phyloP scores from a whole-genome alignment of 1,284 basidiomycete species.

The Cryptococcus wingfieldii region DNA sequence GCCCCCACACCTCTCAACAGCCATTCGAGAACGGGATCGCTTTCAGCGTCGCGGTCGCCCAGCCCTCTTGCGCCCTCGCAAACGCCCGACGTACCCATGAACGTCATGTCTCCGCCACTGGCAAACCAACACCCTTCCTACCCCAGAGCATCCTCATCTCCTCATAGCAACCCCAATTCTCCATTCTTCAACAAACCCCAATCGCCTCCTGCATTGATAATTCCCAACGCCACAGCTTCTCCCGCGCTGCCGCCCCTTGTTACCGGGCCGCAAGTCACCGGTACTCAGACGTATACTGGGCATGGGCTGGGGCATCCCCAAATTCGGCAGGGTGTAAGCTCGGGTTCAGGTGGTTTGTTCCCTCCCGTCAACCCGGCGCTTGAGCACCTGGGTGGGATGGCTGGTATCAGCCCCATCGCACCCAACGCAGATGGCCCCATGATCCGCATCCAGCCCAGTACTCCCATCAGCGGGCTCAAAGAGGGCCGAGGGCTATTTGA shows the following conservation, averaged over 20 bases:
- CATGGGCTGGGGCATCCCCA: slow-evolving; percentile 1
- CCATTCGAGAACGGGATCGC: slow-evolving; percentile 15
- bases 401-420: slow-evolving; percentile 45
- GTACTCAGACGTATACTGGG: neutral
- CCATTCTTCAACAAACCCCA: slow-evolving; percentile 44
- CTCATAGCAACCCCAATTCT: slow-evolving; percentile 20
- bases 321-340: slow-evolving; percentile 1
- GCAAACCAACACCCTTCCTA: slow-evolving; percentile 5
- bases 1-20: slow-evolving; percentile 3
- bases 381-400: slow-evolving; percentile 43
- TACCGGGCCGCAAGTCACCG: slow-evolving; percentile 12
- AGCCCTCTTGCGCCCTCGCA: slow-evolving; percentile 21
- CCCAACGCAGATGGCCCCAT: slow-evolving; percentile 47
- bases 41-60: slow-evolving; percentile 21
- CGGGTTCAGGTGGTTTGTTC: slow-evolving; percentile 20
- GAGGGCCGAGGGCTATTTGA: slow-evolving; percentile 45
- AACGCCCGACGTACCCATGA: slow-evolving; percentile 5
- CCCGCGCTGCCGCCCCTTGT: slow-evolving; percentile 36
- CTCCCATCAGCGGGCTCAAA: slow-evolving; percentile 46
- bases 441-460: slow-evolving; percentile 50
- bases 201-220: slow-evolving; percentile 47
- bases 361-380: slow-evolving; percentile 41
- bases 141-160: slow-evolving; percentile 15
- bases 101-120: slow-evolving; percentile 20
- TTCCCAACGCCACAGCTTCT: slow-evolving; percentile 35